These are phyloP conservation scores for Pontederia crassipes DNA, from an alignment of 176 grass and related monocot genomes.

Conservation along the genomic window DNA sequence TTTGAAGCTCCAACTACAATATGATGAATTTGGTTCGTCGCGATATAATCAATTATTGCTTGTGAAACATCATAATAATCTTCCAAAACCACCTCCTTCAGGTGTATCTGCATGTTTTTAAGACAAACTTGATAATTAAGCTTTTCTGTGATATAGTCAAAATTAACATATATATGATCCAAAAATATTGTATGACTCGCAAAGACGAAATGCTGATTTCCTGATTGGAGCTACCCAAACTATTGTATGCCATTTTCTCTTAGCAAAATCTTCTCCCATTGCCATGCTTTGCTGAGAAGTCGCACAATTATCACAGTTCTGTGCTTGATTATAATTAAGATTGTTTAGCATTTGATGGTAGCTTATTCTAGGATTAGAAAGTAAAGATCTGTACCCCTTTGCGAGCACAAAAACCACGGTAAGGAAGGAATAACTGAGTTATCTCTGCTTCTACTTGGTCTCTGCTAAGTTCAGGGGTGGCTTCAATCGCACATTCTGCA, in stretches of 20 bases:
- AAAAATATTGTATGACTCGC: too few relatives aligned
- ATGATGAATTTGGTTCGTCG: conserved; percentile 33
- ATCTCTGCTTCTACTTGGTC: conserved; percentile 51
- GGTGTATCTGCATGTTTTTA: conserved; percentile 42
- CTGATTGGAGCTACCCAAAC: too few relatives aligned
- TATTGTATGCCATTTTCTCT: too few relatives aligned
- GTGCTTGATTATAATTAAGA: too few relatives aligned
- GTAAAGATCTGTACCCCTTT: conserved; percentile 44
- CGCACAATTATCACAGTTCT: too few relatives aligned
- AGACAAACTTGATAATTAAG: too few relatives aligned
- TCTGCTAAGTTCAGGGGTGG: conserved; percentile 15
- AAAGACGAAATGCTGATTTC: too few relatives aligned
- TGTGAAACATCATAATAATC: conserved; percentile 49
- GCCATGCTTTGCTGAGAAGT: too few relatives aligned
- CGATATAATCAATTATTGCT: conserved; percentile 55
- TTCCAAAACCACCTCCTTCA: conserved; percentile 79
- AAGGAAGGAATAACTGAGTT: conserved; percentile 47
- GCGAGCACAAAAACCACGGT: conserved; percentile 76
- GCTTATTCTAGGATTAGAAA: too few relatives aligned
- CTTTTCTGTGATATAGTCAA: conserved; percentile 3
- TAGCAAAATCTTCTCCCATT: too few relatives aligned
- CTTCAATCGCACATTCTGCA: conserved; percentile 27
- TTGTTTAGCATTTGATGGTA: too few relatives aligned
- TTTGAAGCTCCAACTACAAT: conserved; percentile 60
- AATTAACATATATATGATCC: neutral